Evolutionary conservation across 331 rosid species (phyloP).

Genomic region (Malus hybrid): DNA sequence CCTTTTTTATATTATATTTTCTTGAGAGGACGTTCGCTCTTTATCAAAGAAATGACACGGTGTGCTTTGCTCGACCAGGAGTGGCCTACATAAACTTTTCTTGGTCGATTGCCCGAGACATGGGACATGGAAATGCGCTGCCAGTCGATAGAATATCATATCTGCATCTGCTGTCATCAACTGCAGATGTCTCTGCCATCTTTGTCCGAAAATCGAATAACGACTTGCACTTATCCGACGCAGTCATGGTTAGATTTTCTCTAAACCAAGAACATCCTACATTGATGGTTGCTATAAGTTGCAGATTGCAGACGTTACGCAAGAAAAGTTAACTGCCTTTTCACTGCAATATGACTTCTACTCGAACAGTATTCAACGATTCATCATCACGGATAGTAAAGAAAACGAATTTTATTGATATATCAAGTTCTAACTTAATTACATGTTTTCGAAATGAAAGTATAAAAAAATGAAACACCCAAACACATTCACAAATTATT

Average conservation of each 20-base stretch:
- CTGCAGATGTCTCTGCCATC: not conserved
- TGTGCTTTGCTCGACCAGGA: too few relatives aligned
- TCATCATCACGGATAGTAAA: too few relatives aligned
- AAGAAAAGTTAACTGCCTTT: too few relatives aligned
- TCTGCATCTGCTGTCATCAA: not conserved
- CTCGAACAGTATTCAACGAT: not conserved
- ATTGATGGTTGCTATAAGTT: not conserved
- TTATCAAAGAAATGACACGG: too few relatives aligned
- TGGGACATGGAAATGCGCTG: too few relatives aligned
- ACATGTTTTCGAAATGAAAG: not conserved
- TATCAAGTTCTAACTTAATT: not conserved
- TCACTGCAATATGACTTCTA: too few relatives aligned
- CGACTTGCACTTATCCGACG: not conserved
- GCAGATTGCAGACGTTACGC: not conserved
- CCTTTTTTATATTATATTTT: too few relatives aligned
- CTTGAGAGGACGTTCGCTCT: too few relatives aligned
- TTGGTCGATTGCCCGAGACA: too few relatives aligned
- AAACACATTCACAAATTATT: constrained; percentile 21
- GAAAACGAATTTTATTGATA: not conserved
- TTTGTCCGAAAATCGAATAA: not conserved
- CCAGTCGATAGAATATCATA: too few relatives aligned
- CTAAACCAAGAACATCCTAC: not conserved
- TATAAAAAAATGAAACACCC: constrained; percentile 2
- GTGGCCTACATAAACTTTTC: too few relatives aligned
- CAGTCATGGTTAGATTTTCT: not conserved